Conservation (phyloP, 306 rosid genomes). For the Aeschynomene evenia region DNA sequence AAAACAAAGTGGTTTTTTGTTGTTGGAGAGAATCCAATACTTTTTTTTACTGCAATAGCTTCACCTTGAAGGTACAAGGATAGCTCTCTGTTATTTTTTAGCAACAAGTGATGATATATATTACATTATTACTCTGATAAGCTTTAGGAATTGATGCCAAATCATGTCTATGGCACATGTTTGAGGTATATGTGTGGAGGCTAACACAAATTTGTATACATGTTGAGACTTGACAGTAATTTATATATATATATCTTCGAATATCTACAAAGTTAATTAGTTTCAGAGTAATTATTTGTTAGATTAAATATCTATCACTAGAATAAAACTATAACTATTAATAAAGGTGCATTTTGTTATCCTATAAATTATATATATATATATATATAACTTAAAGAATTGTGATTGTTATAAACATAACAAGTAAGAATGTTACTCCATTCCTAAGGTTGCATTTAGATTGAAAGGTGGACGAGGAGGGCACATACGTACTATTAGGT, state of each 20-base stretch:
- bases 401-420: too few species aligned
- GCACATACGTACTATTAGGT: too few species aligned
- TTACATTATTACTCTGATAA: constrained; percentile 7
- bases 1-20: constrained; percentile 37
- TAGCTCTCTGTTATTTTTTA: constrained; percentile 16
- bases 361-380: too few species aligned
- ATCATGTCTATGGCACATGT: constrained; percentile 43
- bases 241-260: constrained; percentile 36
- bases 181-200: constrained; percentile 40
- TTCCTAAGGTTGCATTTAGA: too few species aligned
- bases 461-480: too few species aligned
- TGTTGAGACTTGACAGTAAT: constrained; percentile 36
- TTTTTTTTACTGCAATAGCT: constrained; percentile 51
- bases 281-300: constrained; percentile 22
- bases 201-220: constrained; percentile 4
- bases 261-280: constrained; percentile 20
- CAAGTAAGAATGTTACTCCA: too few species aligned
- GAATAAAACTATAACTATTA: too few species aligned
- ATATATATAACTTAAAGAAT: too few species aligned
- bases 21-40: constrained; percentile 81
- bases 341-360: too few species aligned
- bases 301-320: too few species aligned
- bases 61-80: constrained; percentile 54
- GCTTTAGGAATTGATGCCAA: constrained; percentile 45
- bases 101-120: constrained; percentile 23